Evolutionary conservation across 2,329 filamentous ascomycete genomes (phyloP).

Genomic region (Mariannaea elegans): DNA sequence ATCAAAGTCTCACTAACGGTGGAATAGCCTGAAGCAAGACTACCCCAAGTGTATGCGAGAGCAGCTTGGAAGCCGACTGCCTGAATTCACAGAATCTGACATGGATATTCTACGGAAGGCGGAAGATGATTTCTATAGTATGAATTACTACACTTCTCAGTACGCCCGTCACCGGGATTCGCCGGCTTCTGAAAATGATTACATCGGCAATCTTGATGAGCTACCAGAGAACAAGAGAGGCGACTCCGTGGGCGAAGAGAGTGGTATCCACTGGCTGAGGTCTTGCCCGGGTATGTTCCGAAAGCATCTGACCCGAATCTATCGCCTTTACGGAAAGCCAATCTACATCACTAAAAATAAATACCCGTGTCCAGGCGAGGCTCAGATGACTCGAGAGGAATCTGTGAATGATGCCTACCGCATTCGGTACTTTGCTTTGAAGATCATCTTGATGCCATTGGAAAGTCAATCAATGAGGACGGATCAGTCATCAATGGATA

Average conservation of each 20-base stretch:
- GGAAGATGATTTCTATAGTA: constrained; percentile 44
- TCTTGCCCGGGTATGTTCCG: constrained; percentile 26
- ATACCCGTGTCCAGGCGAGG: constrained; percentile 25
- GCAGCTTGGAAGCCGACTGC: constrained; percentile 31
- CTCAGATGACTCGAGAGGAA: constrained; percentile 37
- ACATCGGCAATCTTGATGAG: constrained; percentile 30
- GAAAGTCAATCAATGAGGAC: constrained; percentile 23
- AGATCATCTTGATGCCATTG: constrained; percentile 50
- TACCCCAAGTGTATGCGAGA: constrained; percentile 31
- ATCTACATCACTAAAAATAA: constrained; percentile 30
- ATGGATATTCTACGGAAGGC: constrained; percentile 14
- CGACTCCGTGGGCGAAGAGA: constrained; percentile 19
- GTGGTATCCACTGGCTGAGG: constrained; percentile 24
- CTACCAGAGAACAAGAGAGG: constrained; percentile 34
- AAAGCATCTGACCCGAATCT: constrained; percentile 21
- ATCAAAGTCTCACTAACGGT: neutral
- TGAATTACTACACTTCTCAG: constrained; percentile 48
- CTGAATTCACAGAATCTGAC: constrained; percentile 29
- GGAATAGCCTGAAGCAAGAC: constrained; percentile 11
- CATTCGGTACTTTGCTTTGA: constrained; percentile 48
- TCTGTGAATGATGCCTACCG: constrained; percentile 49
- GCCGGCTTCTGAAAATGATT: constrained; percentile 33
- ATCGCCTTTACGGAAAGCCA: constrained; percentile 26
- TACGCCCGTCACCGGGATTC: constrained; percentile 36
- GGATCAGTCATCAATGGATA: constrained; percentile 17